Evolutionary conservation across 2,329 filamentous ascomycete species (phyloP).

Genomic region (Madurella fahalii): DNA sequence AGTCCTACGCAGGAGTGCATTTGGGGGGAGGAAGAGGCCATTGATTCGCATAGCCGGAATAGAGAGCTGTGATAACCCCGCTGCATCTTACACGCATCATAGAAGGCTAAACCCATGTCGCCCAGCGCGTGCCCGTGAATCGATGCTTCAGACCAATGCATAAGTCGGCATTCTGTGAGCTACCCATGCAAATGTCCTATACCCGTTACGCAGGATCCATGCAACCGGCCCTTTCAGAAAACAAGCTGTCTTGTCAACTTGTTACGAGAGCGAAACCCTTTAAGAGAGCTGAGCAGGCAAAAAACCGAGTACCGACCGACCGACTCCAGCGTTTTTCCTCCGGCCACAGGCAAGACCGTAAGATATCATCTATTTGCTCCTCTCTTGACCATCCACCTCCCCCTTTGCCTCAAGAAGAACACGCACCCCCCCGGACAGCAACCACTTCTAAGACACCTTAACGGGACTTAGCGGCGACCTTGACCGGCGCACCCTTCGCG

Average conservation of each 20-base stretch:
- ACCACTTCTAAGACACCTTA: conserved; percentile 46
- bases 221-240: conserved; percentile 28
- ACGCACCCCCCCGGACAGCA: conserved; percentile 14
- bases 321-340: conserved; percentile 28
- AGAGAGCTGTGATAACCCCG: not conserved
- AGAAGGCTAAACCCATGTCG: not conserved
- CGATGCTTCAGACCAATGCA: conserved; percentile 26
- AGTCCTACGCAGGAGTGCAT: conserved; percentile 8
- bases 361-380: conserved; percentile 24
- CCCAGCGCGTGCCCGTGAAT: not conserved
- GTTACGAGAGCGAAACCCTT: conserved; percentile 24
- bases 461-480: conserved; percentile 82
- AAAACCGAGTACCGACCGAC: conserved; percentile 30
- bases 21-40: conserved; percentile 3
- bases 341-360: conserved; percentile 23
- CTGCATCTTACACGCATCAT: not conserved
- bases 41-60: conserved; percentile 8
- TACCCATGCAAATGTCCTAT: conserved; percentile 30
- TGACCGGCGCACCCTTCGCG: conserved; percentile 81
- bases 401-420: conserved; percentile 19
- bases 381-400: conserved; percentile 12
- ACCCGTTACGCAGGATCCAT: conserved; percentile 29
- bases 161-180: conserved; percentile 30
- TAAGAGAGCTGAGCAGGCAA: conserved; percentile 27
- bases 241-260: conserved; percentile 24